Conservation (phyloP, 2,329 filamentous ascomycete genomes). For the Cladophialophora psammophila region DNA sequence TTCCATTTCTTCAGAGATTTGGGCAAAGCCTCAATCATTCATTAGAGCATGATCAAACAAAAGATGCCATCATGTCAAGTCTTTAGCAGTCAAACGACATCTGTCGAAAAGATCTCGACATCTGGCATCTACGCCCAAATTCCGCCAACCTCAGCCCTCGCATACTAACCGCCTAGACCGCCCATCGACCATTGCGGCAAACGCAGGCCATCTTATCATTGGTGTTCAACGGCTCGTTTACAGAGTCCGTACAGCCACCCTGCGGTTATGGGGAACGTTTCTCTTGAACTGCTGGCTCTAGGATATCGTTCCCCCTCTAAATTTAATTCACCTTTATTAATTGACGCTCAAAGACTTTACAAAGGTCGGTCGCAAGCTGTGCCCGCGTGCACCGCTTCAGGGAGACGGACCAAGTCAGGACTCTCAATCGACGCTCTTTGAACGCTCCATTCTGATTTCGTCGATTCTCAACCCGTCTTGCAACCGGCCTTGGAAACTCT, state of each 20-base stretch:
- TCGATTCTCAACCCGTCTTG: neutral
- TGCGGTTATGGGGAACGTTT: neutral
- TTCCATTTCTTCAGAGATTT: neutral
- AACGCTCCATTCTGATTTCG: neutral
- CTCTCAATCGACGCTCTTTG: neutral
- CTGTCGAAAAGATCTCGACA: neutral
- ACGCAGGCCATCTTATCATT: neutral
- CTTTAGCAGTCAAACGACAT: neutral
- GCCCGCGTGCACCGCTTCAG: neutral
- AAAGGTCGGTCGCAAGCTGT: neutral
- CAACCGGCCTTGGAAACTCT: neutral
- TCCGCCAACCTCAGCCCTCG: neutral
- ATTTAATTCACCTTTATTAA: neutral
- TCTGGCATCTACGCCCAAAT: neutral
- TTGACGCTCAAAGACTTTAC: neutral
- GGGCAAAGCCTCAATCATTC: neutral
- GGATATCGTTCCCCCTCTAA: neutral
- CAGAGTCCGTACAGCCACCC: neutral
- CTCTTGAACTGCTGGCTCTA: neutral
- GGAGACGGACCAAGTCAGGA: neutral
- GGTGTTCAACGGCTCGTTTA: neutral
- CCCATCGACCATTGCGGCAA: conserved; percentile 8
- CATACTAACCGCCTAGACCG: conserved; percentile 6
- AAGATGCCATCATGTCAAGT: neutral
- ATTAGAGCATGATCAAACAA: neutral